These are phyloP conservation scores for Aristolochia californica DNA, from an alignment of 164 flowering plant species.

Conservation along the genomic window DNA sequence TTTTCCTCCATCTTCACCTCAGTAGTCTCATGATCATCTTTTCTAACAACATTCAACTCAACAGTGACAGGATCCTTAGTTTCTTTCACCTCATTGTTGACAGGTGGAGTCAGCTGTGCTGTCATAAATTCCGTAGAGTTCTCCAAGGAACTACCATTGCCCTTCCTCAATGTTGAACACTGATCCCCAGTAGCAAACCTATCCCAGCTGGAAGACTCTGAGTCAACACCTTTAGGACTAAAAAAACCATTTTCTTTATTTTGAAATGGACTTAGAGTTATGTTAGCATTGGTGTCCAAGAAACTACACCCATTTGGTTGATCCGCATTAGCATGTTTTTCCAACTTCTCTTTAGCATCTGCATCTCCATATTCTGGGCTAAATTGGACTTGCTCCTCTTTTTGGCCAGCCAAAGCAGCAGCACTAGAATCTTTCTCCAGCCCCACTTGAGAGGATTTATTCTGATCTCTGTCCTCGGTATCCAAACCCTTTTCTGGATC, in stretches of 20 bases:
- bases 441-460: slow-evolving; percentile 17
- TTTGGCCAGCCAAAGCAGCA: slow-evolving; percentile 17
- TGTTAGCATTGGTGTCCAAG: slow-evolving; percentile 20
- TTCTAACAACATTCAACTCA: not conserved
- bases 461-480: slow-evolving; percentile 17
- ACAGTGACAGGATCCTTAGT: not conserved
- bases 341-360: slow-evolving; percentile 19
- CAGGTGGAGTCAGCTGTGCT: too few species aligned
- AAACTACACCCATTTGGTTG: slow-evolving; percentile 28
- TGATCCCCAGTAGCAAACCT: slow-evolving; percentile 35
- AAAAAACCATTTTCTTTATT: slow-evolving; percentile 5
- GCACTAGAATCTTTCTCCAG: slow-evolving; percentile 13
- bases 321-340: slow-evolving; percentile 19
- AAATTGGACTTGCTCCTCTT: slow-evolving; percentile 19
- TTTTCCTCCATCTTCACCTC: not conserved
- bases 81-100: not conserved
- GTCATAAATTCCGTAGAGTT: too few species aligned
- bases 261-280: slow-evolving; percentile 22
- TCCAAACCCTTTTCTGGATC: slow-evolving; percentile 17
- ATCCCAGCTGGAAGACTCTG: slow-evolving; percentile 50
- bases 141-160: slow-evolving; percentile 10
- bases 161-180: slow-evolving; percentile 18
- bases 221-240: slow-evolving; percentile 34
- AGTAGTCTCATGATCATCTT: not conserved
- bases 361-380: slow-evolving; percentile 22